These are phyloP conservation scores for Saccharomycopsis microspora DNA, from an alignment of 805 yeast species.

Conservation along the genomic window DNA sequence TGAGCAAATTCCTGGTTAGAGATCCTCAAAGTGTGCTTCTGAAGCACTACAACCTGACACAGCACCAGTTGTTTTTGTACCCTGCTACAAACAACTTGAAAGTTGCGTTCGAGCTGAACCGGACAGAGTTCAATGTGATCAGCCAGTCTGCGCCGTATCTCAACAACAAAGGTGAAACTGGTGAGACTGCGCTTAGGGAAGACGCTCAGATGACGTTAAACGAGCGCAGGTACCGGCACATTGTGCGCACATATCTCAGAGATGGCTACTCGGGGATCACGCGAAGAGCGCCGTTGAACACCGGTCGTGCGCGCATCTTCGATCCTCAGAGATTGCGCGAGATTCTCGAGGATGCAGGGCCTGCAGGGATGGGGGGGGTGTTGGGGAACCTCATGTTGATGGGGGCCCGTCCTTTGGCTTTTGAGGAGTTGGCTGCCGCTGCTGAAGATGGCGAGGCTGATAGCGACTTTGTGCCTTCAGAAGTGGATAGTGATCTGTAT, in stretches of 20 bases:
- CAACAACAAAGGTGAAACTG: conserved; percentile 67
- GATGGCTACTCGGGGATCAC: conserved; percentile 26
- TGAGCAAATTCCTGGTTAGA: neutral
- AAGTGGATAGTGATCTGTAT: neutral
- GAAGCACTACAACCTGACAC: neutral
- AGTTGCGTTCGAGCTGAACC: conserved; percentile 12
- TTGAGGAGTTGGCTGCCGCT: too few relatives aligned
- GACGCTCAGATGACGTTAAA: conserved; percentile 24
- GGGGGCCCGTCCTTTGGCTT: too few relatives aligned
- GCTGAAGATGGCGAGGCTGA: neutral
- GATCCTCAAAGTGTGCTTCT: neutral
- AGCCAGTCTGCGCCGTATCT: conserved; percentile 57
- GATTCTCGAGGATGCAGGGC: too few relatives aligned
- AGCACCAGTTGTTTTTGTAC: conserved; percentile 12
- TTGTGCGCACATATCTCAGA: conserved; percentile 50
- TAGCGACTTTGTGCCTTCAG: neutral
- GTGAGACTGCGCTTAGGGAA: conserved; percentile 29
- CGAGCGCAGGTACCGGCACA: conserved; percentile 38
- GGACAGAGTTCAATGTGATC: conserved; percentile 12
- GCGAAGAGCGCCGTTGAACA: too few relatives aligned
- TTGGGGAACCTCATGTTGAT: too few relatives aligned
- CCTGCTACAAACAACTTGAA: conserved; percentile 19
- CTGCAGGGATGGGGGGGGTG: too few relatives aligned
- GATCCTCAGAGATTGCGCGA: too few relatives aligned
- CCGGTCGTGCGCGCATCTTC: too few relatives aligned